Base-by-base conservation (phyloP, 805 yeast genomes). In the Debaryomyces hansenii region DNA sequence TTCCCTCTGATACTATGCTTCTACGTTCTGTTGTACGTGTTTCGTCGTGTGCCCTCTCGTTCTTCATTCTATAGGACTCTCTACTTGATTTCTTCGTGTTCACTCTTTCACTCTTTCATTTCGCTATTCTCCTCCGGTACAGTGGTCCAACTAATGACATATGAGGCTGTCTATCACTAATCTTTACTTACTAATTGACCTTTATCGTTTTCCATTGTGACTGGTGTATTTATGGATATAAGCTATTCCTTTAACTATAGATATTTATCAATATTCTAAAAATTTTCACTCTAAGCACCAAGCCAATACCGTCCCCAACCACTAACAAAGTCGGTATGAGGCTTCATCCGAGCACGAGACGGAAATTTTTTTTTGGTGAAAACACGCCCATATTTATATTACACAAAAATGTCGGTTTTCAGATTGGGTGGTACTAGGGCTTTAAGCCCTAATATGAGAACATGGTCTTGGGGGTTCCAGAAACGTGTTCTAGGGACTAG, bases 121-220 rank as follows among this genome's bases (percentile, higher is more conserved):
- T 24, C 10, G 10, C 2, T 24, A 5, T 24, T 24, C 27, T 24
- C 10, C 27, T 9, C 27, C 27, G 27, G 10, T 24, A 24, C 27
- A 24, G 10, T 24, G 27, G 7, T 24, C 10, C 27, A 24, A 24
- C 27, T 24, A 24, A 7, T 24, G 27, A 24, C 27, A 24, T 24
- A 6, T 24, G 27, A 24, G 27, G 5, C 10, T 24, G 10, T 24
- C 27, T 24, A 9, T 9, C 18, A 27, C 20, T 27, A 36, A 37
- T 12, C 43, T 20, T 15, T 39, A 39, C 96, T 78, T 88, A 90
- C 97, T 81, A 90, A 85, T 84, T 90, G 96, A 79, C 99, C 98
- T 84, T 89, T 90, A 78, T 94, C 98, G 99, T 94, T 92, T 87
- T 92, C 98, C 99, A 92, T 92, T 72, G 78, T 90, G 87, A 63